Percentiles rank a stretch among this genome's conserved stretches.
Conservation (phyloP, 345 rosid species). For the Reutealis trisperma region DNA sequence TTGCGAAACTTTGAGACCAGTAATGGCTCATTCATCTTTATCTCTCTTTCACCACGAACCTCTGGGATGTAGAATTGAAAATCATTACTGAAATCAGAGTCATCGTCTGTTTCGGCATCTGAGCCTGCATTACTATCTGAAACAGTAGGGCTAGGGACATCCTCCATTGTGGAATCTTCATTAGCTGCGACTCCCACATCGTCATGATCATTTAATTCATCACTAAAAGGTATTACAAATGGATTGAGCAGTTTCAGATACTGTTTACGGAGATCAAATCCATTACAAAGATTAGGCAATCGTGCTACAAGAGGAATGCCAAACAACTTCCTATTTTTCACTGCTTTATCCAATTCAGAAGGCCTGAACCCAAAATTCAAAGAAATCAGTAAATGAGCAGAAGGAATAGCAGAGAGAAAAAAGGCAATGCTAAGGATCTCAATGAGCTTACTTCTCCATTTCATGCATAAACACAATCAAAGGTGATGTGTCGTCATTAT, state of each 20-base stretch:
- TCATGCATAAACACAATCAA: slow-evolving; percentile 28
- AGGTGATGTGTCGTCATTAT: slow-evolving; percentile 5
- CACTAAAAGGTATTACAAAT: slow-evolving; percentile 24
- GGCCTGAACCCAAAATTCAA: slow-evolving; percentile 27
- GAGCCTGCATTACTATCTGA: slow-evolving; percentile 23
- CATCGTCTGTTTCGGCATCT: slow-evolving; percentile 39
- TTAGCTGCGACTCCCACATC: slow-evolving; percentile 28
- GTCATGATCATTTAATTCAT: slow-evolving; percentile 32
- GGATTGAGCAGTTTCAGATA: slow-evolving; percentile 24
- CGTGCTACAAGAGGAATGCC: slow-evolving; percentile 61
- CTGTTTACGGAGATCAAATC: slow-evolving; percentile 18
- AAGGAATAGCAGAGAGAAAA: not conserved
- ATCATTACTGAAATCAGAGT: slow-evolving; percentile 20
- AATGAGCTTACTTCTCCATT: slow-evolving; percentile 25
- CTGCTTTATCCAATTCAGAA: slow-evolving; percentile 11
- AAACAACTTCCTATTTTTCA: slow-evolving; percentile 29
- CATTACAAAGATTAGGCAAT: slow-evolving; percentile 27
- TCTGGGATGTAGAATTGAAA: slow-evolving; percentile 39
- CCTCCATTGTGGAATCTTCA: slow-evolving; percentile 45
- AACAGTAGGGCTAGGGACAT: slow-evolving; percentile 31
- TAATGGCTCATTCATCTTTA: slow-evolving; percentile 21
- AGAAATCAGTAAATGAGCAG: slow-evolving; percentile 7
- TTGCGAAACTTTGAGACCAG: not conserved
- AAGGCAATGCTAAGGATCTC: not conserved
- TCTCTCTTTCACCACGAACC: slow-evolving; percentile 3